These are phyloP conservation scores for Cornus florida DNA, from an alignment of 148 eudicot genomes.

Conservation along the genomic window DNA sequence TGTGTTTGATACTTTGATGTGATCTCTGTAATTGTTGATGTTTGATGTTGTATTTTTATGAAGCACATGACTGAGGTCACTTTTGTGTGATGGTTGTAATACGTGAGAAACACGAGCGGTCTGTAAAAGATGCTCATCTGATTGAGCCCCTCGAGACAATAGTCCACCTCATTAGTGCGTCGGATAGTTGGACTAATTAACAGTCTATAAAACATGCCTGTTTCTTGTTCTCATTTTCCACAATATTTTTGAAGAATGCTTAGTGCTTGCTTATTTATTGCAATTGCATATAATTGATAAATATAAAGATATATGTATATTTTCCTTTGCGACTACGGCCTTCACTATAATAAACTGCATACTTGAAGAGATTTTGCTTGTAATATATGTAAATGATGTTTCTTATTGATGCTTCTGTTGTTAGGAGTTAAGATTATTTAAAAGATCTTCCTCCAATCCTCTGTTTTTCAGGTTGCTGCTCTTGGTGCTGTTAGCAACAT, in stretches of 20 bases:
- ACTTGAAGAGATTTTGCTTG: background rate
- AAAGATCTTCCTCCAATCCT: constrained; percentile 1
- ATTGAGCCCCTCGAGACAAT: background rate
- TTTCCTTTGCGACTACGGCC: no score
- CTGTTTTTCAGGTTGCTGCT: constrained; percentile 73
- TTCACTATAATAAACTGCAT: background rate
- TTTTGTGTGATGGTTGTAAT: constrained; percentile 1
- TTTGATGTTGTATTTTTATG: background rate
- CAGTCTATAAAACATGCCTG: constrained; percentile 4
- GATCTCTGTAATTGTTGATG: background rate
- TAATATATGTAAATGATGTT: background rate
- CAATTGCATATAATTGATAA: background rate
- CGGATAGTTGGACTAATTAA: background rate
- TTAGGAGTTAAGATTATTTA: background rate
- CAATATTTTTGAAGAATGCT: background rate
- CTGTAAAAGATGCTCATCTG: background rate
- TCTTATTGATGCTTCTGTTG: background rate
- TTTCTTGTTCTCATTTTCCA: background rate
- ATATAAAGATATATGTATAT: no score
- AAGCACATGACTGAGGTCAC: background rate
- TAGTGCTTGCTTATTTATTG: background rate
- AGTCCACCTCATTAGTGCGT: background rate
- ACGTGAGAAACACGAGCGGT: background rate
- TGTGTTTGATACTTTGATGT: background rate
- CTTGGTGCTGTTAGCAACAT: constrained; percentile 78